A percentile compares a stretch with the other conserved stretches of the same genome.
Conservation (phyloP, 2,329 filamentous ascomycete species). For the Fusarium sacchari region DNA sequence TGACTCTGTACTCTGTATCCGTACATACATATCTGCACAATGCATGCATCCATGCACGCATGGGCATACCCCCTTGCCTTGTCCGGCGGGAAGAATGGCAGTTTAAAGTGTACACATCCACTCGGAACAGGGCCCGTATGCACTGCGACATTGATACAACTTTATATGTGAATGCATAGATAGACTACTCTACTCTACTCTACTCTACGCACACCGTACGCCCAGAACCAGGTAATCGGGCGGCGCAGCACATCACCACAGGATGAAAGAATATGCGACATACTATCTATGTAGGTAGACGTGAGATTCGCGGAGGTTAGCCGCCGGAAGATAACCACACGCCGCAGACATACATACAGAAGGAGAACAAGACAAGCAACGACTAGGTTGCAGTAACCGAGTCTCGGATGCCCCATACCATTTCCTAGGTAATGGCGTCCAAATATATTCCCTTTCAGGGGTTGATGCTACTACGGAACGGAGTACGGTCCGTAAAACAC, state of each 20-base stretch:
- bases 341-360: slow-evolving; percentile 2
- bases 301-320: slow-evolving; percentile 14
- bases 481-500: neutral
- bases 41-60: neutral
- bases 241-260: neutral
- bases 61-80: neutral
- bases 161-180: neutral
- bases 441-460: slow-evolving; percentile 20
- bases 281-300: too few species aligned
- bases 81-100: neutral
- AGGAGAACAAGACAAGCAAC: neutral
- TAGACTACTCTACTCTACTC: neutral
- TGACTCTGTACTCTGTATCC: too few species aligned
- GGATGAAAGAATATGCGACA: neutral
- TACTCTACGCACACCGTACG: neutral
- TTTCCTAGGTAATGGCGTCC: slow-evolving; percentile 19
- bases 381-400: neutral
- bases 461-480: slow-evolving; percentile 9
- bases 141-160: neutral
- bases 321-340: slow-evolving; percentile 1
- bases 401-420: neutral
- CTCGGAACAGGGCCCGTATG: neutral
- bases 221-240: neutral
- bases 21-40: neutral
- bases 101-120: slow-evolving; percentile 1